These are phyloP conservation scores for Rubia yunnanensis DNA, from an alignment of 257 asterid genomes.

Conservation along the genomic window DNA sequence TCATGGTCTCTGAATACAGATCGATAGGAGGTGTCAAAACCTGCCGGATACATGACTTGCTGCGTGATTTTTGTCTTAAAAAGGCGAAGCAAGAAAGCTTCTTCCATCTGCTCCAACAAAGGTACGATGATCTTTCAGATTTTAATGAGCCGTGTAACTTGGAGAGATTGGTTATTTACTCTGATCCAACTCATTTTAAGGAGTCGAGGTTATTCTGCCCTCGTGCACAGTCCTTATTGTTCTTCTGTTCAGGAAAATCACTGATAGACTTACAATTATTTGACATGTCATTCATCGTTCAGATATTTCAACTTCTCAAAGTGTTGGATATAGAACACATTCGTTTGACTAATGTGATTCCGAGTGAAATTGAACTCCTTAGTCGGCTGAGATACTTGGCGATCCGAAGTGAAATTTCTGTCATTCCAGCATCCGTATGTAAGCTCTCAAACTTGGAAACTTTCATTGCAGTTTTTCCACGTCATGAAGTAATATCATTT, in stretches of 20 bases:
- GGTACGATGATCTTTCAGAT: neutral
- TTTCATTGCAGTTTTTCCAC: neutral
- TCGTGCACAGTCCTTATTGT: neutral
- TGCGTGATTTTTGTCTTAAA: neutral
- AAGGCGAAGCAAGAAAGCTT: neutral
- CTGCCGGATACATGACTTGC: neutral
- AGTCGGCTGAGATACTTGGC: constrained; percentile 7
- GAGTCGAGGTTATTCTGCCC: neutral
- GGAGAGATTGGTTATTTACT: neutral
- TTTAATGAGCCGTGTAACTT: neutral
- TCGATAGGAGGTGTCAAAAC: neutral
- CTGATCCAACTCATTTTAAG: neutral
- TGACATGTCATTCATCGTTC: neutral
- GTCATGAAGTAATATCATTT: neutral
- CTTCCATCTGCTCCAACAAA: neutral
- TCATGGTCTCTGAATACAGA: neutral
- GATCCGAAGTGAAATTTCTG: neutral
- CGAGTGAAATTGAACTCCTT: neutral
- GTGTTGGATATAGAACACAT: neutral
- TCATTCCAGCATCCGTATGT: neutral
- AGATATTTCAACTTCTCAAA: neutral
- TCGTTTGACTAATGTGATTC: neutral
- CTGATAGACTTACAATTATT: neutral
- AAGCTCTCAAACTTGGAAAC: neutral
- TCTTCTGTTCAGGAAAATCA: neutral